phyloP scores from a whole-genome alignment of 768 basidiomycete genomes.

The Rhodosporidiobolus sp. region DNA sequence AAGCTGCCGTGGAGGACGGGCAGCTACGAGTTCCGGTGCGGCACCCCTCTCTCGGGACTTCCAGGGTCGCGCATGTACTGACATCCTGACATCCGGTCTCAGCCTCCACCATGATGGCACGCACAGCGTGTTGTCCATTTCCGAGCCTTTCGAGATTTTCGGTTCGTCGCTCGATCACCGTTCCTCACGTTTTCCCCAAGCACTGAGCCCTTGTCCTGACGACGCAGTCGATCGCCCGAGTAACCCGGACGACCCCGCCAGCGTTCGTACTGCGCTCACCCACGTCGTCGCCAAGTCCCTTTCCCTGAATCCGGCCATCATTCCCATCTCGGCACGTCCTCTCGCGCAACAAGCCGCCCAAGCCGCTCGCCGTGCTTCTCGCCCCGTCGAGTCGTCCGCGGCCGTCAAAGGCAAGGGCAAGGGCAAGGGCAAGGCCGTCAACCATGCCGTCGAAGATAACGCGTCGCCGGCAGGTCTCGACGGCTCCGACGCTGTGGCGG shows the following conservation, averaged over 20 bases:
- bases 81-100: too few relatives aligned
- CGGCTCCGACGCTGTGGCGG: constrained; percentile 35
- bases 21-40: constrained; percentile 68
- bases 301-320: constrained; percentile 34
- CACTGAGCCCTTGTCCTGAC: too few relatives aligned
- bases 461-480: constrained; percentile 27
- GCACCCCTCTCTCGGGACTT: too few relatives aligned
- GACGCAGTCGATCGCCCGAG: constrained; percentile 65
- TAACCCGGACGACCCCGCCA: constrained; percentile 59
- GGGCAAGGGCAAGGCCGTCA: too few relatives aligned
- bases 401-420: constrained; percentile 26
- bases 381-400: constrained; percentile 42
- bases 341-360: not conserved
- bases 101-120: constrained; percentile 95
- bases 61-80: too few relatives aligned
- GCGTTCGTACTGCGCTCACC: constrained; percentile 56
- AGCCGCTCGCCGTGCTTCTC: not conserved
- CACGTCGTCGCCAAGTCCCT: constrained; percentile 42
- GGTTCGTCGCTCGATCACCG: constrained; percentile 56
- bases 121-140: constrained; percentile 86
- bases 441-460: too few relatives aligned
- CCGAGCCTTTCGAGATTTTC: constrained; percentile 82
- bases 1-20: constrained; percentile 83
- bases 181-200: constrained; percentile 17
- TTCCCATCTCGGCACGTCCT: constrained; percentile 36